Base-by-base conservation (phyloP, 2,329 filamentous ascomycete species). In the Diaporthe humulicola region DNA sequence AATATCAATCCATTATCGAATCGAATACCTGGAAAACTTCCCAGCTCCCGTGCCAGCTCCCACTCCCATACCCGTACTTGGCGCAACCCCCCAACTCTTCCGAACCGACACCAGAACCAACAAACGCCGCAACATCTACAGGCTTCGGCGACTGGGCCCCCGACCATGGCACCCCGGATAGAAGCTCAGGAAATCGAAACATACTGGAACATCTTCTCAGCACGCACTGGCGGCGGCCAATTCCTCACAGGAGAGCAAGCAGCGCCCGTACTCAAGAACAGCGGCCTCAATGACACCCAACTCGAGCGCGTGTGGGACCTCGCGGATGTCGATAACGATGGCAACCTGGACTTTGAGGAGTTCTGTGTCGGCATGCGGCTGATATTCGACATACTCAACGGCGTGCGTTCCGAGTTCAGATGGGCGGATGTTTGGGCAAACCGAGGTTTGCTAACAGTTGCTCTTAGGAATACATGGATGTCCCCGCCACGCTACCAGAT, bases 291-390 rank as follows among this genome's bases (percentile, higher is more conserved):
- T 73, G 90, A 92, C 81, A 89, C 90, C 81, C 96, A 99, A 86
- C 92, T 99, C n/a, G 97, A 98, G 86, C 91, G 93, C 80, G 95
- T 99, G 77, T 99, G 97, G 97, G 97, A 99, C 82, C 89, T 99
- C 77, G 95, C 97, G 74, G 97, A 99, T 83, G 95, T 99, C 76
- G 97, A 99, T 85, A 96, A 96, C 80, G 97, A 99, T 87, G 97
- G 97, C 77, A 97, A 97, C 85, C 89, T 99, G 72, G 97, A 99
- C 86, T 99, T 99, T 87, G 97, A 99, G 86, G 97, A 99, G 88
- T 99, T 99, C 84, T 99, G 97, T 84, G 97, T 99, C 74, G 97
- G 96, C 52, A 99, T 99, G 97, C 92, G 97, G 81, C 88, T 99
- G 81, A 98, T 98, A 80, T 99, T 98, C 84, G 97, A 99, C 83